Base-by-base conservation (phyloP, 768 basidiomycete genomes). In the Lactifluus echinatus region DNA sequence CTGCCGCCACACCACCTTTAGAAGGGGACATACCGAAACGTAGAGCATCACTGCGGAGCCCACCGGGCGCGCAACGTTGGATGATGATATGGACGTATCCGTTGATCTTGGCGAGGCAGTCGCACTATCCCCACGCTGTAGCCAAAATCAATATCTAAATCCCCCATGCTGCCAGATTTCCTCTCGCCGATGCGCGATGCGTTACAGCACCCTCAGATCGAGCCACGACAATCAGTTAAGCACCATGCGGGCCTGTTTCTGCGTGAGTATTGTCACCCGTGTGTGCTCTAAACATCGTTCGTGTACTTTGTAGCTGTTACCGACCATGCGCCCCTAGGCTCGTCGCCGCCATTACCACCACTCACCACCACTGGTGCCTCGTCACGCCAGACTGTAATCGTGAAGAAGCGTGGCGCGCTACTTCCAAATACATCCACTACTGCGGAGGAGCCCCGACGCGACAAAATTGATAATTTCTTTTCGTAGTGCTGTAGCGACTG, bases 391-490 rank as follows among this genome's bases (percentile, higher is more conserved):
- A 48, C 31, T 26, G 56, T 53, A 14, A 44, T 37, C 14, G 43
- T 58, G 26, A 62, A 58, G 53, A 53, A 44, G 43, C 50, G 50
- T 11, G 36, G 19, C 8, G 31, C 4, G 26, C 40, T 45, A 3
- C 26, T 28, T 43, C 24, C 31, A 4, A 44, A 10, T 8, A n/a
- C 57, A 10, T 14, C 8, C 11, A 17, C 45, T n/a, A 40, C 40
- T 5, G 21, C 42, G 40, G 55, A 52, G 51, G 47, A 40, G 14
- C 6, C 21, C 36, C 48, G 4, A 10, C 47, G 42, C 8, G 63
- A 63, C 26, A 57, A 62, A 51, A 63, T 62, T 12, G 63, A 63
- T 15, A 60, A 63, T 19, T 62, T 63, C 29, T 63, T 63, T 45
- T 44, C 56, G 14, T 59, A 59, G 40, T 42, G 12, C 8, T 42